phyloP scores from a whole-genome alignment of 257 asterid species.

The Lycium ferocissimum region DNA sequence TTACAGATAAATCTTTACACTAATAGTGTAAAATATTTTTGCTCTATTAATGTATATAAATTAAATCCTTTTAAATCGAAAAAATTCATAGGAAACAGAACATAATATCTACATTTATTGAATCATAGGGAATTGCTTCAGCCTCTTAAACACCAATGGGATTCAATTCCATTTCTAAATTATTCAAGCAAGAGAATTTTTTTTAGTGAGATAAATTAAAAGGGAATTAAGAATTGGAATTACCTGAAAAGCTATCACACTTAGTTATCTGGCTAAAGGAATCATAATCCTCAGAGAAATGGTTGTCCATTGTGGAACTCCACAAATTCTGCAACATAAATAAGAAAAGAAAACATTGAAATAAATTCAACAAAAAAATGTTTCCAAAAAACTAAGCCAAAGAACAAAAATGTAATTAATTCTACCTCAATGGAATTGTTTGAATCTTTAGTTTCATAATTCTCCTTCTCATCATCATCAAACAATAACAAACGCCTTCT shows the following conservation, averaged over 20 bases:
- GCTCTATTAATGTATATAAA: no score
- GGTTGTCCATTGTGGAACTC: conserved; percentile 33
- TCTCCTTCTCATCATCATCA: conserved; percentile 31
- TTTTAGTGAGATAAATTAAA: neutral
- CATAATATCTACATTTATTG: no score
- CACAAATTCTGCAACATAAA: conserved; percentile 45
- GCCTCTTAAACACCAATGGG: neutral
- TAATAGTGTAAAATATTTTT: no score
- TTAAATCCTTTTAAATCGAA: neutral
- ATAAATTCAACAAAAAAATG: neutral
- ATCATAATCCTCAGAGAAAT: conserved; percentile 47
- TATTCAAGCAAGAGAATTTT: neutral
- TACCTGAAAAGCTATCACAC: conserved; percentile 46
- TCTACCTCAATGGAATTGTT: conserved; percentile 35
- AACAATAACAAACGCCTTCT: conserved; percentile 60
- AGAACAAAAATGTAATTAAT: neutral
- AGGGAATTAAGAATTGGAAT: conserved; percentile 4
- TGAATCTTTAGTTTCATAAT: conserved; percentile 31
- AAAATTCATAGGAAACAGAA: neutral
- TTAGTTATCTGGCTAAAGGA: conserved; percentile 46
- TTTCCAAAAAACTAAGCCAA: neutral
- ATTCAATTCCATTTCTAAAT: neutral
- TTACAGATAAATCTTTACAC: no score
- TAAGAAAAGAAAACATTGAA: neutral
- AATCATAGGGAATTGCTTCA: no score